Evolutionary conservation across 768 basidiomycete species (phyloP), one percentile per base, ranked within the genome.

Genomic region (Lepiota brunneoincarnata): DNA sequence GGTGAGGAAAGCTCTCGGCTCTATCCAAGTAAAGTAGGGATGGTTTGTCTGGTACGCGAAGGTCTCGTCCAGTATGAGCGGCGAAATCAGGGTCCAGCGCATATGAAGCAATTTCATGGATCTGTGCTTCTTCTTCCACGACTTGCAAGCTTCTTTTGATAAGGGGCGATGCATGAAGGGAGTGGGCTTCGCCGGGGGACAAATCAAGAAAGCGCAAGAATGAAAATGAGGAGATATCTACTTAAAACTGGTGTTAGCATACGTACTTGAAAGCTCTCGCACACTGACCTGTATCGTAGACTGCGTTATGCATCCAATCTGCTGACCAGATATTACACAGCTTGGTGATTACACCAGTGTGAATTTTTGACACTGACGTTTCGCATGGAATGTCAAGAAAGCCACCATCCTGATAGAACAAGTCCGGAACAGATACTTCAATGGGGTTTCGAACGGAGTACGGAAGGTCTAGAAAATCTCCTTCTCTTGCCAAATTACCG

Each of bases 361-460:
- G 81, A 6, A 74, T 76, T 15, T 75, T 73, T 14, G 71, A 67
- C 14, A 64, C 64, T 14, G 79, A 72, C n/a, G 74, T 63, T 63
- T 87, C 79, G 3, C 70, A 75, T 1, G 92, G 89, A 41, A 89
- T 72, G 58, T 81, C 70, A 17, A 90, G 58, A 6, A 94, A 68
- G 10, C 89, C 90, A 12, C 90, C 89, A 42, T 92, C 90, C 24
- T 80, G 74, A 67, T 89, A 91, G 14, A 98, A 67, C 20, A 96
- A 67, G 59, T 79, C 74, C 2, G 97, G 96, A 10, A 98, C 70
- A 0, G 68, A 66, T 53, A 85, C 84, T 62, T 90, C 84, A 58
- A 99, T 96, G 2, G 91, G 90, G 65, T 90, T 98, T 49, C 81
- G 79, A 4, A 93, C 87, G 9, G 93, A 94, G 65, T 98, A 96